Evolutionary conservation across 371 early-diverging fungal species (phyloP).

Genomic region (Saksenaea oblongispora): DNA sequence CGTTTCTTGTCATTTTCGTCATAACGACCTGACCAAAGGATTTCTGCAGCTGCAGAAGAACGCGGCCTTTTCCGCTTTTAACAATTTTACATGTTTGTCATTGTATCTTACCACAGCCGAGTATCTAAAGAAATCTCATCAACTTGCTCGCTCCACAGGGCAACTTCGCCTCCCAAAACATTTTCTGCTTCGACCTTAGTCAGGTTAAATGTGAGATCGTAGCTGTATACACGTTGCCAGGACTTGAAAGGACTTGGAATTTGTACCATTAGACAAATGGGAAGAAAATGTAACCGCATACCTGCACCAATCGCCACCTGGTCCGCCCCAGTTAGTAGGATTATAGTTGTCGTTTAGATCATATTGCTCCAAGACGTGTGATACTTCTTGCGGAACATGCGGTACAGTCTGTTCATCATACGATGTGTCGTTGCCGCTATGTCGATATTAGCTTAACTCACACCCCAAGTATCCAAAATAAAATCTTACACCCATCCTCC

Average conservation of each 20-base stretch:
- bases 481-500: slow-evolving; percentile 57
- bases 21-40: slow-evolving; percentile 75
- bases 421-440: slow-evolving; percentile 35
- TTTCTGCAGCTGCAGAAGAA: slow-evolving; percentile 58
- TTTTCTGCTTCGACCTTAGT: slow-evolving; percentile 52
- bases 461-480: background rate
- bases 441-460: background rate
- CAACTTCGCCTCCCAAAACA: slow-evolving; percentile 53
- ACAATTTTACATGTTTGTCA: background rate
- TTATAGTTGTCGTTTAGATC: slow-evolving; percentile 25
- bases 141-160: slow-evolving; percentile 76
- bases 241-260: slow-evolving; percentile 69
- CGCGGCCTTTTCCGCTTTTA: slow-evolving; percentile 33
- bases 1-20: slow-evolving; percentile 56
- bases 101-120: slow-evolving; percentile 57
- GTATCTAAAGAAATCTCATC: slow-evolving; percentile 66
- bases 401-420: slow-evolving; percentile 46
- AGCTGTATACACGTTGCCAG: slow-evolving; percentile 80
- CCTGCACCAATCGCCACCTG: slow-evolving; percentile 53
- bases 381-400: slow-evolving; percentile 19
- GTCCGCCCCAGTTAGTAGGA: slow-evolving; percentile 40
- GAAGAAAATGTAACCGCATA: background rate
- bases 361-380: slow-evolving; percentile 23
- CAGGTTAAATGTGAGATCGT: slow-evolving; percentile 66
- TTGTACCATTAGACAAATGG: background rate